phyloP scores from a whole-genome alignment of 169 alveolate species.

The Cryptosporidium canis region DNA sequence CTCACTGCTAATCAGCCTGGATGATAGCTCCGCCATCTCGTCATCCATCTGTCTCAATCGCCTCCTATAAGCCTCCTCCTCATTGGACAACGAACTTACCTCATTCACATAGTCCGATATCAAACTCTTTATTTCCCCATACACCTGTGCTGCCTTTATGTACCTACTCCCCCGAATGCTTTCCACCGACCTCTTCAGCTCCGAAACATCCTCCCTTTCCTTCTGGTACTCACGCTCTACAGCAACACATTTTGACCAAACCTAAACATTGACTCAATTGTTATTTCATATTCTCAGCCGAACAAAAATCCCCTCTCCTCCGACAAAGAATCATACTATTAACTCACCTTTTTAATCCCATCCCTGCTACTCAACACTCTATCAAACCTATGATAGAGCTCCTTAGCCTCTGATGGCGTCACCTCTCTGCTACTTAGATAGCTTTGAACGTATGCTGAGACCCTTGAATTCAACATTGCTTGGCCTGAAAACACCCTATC shows the following conservation, averaged over 20 bases:
- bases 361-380: slow-evolving; percentile 27
- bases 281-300: not conserved
- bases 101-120: slow-evolving; percentile 7
- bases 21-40: not conserved
- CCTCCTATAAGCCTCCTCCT: not conserved
- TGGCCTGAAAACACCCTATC: not conserved
- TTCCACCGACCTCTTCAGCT: not conserved
- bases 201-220: not conserved
- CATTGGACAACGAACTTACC: not conserved
- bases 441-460: slow-evolving; percentile 32
- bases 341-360: slow-evolving; percentile 55
- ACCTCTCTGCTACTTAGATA: slow-evolving; percentile 12
- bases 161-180: not conserved
- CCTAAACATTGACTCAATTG: not conserved
- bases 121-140: not conserved
- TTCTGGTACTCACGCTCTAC: not conserved
- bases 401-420: slow-evolving; percentile 61
- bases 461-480: slow-evolving; percentile 37
- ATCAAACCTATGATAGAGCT: slow-evolving; percentile 36
- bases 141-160: not conserved
- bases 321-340: not conserved
- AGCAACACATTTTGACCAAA: not conserved
- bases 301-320: not conserved
- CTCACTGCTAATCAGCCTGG: not conserved
- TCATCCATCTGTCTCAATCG: not conserved